Evolutionary conservation across 371 early-diverging fungal species (phyloP).

Genomic region (Rhizopus sp.): DNA sequence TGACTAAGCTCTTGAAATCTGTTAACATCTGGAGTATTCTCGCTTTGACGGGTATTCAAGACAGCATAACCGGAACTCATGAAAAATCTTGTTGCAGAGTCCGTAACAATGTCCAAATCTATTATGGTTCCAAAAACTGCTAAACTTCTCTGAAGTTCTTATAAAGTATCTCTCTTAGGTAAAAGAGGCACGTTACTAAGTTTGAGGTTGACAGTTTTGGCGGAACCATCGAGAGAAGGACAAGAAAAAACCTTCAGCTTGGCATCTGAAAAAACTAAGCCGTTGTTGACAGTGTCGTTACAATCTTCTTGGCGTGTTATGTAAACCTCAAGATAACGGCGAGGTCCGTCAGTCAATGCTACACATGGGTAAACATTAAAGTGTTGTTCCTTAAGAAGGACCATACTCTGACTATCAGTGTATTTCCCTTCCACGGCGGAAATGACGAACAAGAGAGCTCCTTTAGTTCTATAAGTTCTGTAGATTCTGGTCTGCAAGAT

Average conservation of each 20-base stretch:
- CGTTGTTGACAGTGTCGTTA: neutral
- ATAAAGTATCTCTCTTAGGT: too few species aligned
- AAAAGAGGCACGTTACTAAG: too few species aligned
- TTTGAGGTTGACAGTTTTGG: too few species aligned
- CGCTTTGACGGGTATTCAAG: neutral
- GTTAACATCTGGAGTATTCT: too few species aligned
- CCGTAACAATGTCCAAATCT: neutral
- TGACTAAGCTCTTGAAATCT: neutral
- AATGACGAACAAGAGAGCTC: conserved; percentile 4
- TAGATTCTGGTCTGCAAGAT: conserved; percentile 1
- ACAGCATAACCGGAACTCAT: conserved; percentile 1
- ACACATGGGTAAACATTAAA: neutral
- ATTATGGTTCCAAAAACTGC: neutral
- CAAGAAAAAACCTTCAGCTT: neutral
- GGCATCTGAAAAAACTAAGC: neutral
- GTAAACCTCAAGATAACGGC: neutral
- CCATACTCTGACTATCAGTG: conserved; percentile 5
- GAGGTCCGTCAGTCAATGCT: neutral
- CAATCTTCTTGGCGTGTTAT: neutral
- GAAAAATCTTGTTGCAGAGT: neutral
- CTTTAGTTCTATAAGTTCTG: neutral
- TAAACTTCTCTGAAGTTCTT: too few species aligned
- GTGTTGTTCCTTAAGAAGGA: conserved; percentile 1
- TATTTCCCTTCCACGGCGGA: conserved; percentile 1
- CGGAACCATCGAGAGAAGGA: neutral